Conservation (phyloP, 805 yeast species). For the Deakozyma indianensis region DNA sequence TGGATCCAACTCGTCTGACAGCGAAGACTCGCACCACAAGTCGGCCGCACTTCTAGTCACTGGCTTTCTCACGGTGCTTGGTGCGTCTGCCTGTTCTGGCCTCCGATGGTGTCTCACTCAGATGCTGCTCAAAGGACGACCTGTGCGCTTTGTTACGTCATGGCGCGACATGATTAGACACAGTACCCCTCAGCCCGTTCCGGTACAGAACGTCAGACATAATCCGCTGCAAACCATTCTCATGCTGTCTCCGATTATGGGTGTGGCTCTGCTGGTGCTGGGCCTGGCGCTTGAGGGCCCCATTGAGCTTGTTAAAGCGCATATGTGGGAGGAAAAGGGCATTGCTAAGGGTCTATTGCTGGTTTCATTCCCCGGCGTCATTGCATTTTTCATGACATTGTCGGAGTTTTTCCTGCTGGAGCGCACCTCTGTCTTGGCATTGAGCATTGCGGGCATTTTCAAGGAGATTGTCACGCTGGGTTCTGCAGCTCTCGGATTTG, state of each 20-base stretch:
- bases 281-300: slow-evolving; percentile 66
- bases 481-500: slow-evolving; percentile 54
- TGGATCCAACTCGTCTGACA: slow-evolving; percentile 6
- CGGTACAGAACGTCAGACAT: slow-evolving; percentile 9
- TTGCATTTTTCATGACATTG: slow-evolving; percentile 82
- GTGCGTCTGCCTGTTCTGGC: slow-evolving; percentile 74
- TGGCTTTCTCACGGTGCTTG: slow-evolving; percentile 63
- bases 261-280: slow-evolving; percentile 38
- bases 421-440: slow-evolving; percentile 69
- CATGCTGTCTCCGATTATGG: slow-evolving; percentile 78
- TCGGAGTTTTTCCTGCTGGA: slow-evolving; percentile 68
- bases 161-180: background rate
- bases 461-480: slow-evolving; percentile 79
- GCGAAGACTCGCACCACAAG: slow-evolving; percentile 6
- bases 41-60: slow-evolving; percentile 22
- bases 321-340: slow-evolving; percentile 56
- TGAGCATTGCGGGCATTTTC: slow-evolving; percentile 84
- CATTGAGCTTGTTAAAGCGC: slow-evolving; percentile 32
- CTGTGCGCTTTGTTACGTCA: slow-evolving; percentile 24
- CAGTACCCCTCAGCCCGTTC: background rate
- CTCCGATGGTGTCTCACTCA: slow-evolving; percentile 94
- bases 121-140: slow-evolving; percentile 48
- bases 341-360: slow-evolving; percentile 37
- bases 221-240: slow-evolving; percentile 75
- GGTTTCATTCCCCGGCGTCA: slow-evolving; percentile 64